phyloP scores from a whole-genome alignment of 495 filamentous ascomycete genomes.

The Durotheca rogersii region DNA sequence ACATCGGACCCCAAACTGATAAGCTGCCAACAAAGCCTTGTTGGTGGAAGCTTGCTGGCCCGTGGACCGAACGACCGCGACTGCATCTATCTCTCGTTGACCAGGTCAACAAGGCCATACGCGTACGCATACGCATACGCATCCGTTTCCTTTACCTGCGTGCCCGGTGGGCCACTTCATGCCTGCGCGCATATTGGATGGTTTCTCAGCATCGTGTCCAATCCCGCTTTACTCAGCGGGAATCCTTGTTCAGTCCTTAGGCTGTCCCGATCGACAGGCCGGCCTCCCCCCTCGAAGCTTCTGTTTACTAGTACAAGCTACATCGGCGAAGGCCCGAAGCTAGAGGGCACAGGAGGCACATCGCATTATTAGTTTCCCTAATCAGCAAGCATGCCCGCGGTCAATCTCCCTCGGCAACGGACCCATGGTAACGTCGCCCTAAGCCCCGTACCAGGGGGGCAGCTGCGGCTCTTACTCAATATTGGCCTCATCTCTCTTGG shows the following conservation, averaged over 20 bases:
- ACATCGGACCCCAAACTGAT: slow-evolving; percentile 29
- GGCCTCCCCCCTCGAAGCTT: slow-evolving; percentile 26
- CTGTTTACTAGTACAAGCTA: slow-evolving; percentile 27
- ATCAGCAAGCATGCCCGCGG: slow-evolving; percentile 46
- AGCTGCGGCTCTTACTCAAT: slow-evolving; percentile 29
- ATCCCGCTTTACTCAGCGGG: slow-evolving; percentile 18
- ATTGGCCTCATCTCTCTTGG: slow-evolving; percentile 32
- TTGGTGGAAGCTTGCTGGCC: slow-evolving; percentile 24
- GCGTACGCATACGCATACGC: slow-evolving; percentile 8
- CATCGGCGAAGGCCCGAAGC: slow-evolving; percentile 31
- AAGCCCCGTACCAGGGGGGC: slow-evolving; percentile 29
- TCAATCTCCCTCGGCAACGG: slow-evolving; percentile 39
- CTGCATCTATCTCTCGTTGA: slow-evolving; percentile 13
- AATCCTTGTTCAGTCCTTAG: slow-evolving; percentile 23
- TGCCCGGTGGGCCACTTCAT: slow-evolving; percentile 18
- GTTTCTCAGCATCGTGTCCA: slow-evolving; percentile 19
- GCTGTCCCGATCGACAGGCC: slow-evolving; percentile 32
- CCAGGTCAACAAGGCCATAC: slow-evolving; percentile 14
- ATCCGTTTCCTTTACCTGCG: slow-evolving; percentile 6
- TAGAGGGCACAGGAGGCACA: slow-evolving; percentile 29
- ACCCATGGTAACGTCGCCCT: slow-evolving; percentile 37
- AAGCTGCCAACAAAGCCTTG: slow-evolving; percentile 19
- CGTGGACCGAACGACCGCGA: slow-evolving; percentile 20
- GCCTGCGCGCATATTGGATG: slow-evolving; percentile 9
- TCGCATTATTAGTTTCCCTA: slow-evolving; percentile 31